These are phyloP conservation scores for Biancaea sappan DNA, from an alignment of 306 rosid genomes.

Conservation along the genomic window DNA sequence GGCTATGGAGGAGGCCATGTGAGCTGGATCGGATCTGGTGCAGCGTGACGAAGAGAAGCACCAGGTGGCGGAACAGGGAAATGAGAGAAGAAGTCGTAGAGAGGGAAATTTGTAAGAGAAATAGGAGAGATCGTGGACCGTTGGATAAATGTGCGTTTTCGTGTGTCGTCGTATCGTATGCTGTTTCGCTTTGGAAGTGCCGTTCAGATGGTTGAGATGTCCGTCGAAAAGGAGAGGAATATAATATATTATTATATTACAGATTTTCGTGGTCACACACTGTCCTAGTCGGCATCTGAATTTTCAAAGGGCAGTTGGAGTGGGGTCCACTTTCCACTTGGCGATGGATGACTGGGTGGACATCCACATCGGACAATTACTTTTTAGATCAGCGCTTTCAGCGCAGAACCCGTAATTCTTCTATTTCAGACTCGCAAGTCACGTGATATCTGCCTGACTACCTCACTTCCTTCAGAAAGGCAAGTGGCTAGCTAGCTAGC, in stretches of 20 bases:
- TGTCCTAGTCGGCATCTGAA: neutral
- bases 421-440: neutral
- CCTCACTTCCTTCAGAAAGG: neutral
- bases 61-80: neutral
- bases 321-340: constrained; percentile 15
- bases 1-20: constrained; percentile 79
- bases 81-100: neutral
- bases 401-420: too few species aligned
- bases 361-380: neutral
- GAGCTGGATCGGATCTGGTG: constrained; percentile 32
- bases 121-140: constrained; percentile 23
- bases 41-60: neutral
- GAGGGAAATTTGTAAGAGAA: neutral
- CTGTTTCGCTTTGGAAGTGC: constrained; percentile 39
- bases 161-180: constrained; percentile 34
- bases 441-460: too few species aligned
- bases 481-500: neutral
- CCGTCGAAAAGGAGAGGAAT: constrained; percentile 26
- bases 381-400: too few species aligned
- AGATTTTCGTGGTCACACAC: neutral
- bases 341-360: neutral
- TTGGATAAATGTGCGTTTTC: constrained; percentile 42
- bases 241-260: too few species aligned
- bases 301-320: too few species aligned
- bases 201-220: constrained; percentile 37